Evolutionary conservation across 2,329 filamentous ascomycete genomes (phyloP).

Genomic region (Arthroderma sp.): DNA sequence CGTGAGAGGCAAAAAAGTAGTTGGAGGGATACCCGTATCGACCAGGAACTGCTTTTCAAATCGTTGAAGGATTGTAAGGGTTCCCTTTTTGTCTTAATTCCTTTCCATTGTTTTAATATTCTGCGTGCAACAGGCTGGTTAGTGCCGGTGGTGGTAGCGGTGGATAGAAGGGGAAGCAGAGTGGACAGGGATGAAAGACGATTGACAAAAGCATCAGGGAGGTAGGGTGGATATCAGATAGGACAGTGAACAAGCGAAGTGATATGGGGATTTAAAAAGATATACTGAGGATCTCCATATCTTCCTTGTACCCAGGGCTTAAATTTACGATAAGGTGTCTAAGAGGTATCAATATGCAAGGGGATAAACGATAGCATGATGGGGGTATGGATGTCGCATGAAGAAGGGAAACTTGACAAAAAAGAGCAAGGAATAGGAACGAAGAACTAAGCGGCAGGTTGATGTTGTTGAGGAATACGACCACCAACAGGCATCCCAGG

Average conservation of each 20-base stretch:
- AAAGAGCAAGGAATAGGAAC: neutral
- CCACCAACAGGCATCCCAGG: constrained; percentile 60
- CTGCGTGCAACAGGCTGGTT: constrained; percentile 6
- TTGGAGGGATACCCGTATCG: constrained; percentile 2
- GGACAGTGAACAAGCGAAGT: neutral
- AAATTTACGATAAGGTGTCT: neutral
- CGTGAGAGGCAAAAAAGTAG: constrained; percentile 4
- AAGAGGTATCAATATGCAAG: neutral
- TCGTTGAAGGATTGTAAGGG: neutral
- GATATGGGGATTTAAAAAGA: neutral
- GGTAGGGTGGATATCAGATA: neutral
- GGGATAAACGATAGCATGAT: neutral
- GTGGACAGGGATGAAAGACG: neutral
- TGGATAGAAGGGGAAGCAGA: neutral
- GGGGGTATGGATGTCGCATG: neutral
- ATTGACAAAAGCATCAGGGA: neutral
- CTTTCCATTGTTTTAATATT: constrained; percentile 7
- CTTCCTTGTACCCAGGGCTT: neutral
- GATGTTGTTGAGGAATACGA: constrained; percentile 69
- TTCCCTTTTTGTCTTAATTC: no score
- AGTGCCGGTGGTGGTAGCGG: constrained; percentile 8
- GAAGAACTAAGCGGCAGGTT: constrained; percentile 55
- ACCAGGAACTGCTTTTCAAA: constrained; percentile 1
- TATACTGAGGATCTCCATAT: neutral
- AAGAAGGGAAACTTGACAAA: neutral